phyloP scores from a whole-genome alignment of 2,329 filamentous ascomycete species.

The Thyridium curvatum region DNA sequence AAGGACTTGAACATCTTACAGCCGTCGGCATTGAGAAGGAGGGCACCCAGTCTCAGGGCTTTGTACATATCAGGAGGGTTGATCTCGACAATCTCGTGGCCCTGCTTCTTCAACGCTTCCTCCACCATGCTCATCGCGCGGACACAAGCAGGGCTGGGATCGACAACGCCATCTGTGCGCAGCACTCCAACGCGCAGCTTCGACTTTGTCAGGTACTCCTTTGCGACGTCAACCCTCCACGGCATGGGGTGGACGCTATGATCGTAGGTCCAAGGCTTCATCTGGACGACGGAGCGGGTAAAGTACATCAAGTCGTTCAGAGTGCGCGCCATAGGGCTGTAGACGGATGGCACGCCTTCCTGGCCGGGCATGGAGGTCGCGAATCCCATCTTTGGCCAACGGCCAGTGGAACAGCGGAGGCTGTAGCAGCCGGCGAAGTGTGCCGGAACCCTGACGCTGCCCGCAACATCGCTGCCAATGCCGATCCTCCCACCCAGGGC shows the following conservation, averaged over 20 bases:
- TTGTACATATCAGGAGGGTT: conserved; percentile 66
- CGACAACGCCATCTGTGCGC: conserved; percentile 74
- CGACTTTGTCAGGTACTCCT: conserved; percentile 51
- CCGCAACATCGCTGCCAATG: conserved; percentile 85
- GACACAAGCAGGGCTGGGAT: conserved; percentile 77
- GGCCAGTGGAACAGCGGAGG: conserved; percentile 77
- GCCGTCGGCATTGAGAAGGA: conserved; percentile 80
- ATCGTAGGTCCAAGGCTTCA: conserved; percentile 87
- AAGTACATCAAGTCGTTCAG: conserved; percentile 81
- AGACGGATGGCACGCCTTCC: conserved; percentile 83
- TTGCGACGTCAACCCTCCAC: conserved; percentile 61
- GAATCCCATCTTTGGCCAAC: conserved; percentile 83
- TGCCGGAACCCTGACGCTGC: conserved; percentile 79
- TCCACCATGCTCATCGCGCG: conserved; percentile 69
- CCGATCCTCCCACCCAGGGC: conserved; percentile 81
- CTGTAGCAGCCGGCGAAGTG: conserved; percentile 89
- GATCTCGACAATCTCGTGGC: conserved; percentile 65
- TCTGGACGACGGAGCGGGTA: conserved; percentile 67
- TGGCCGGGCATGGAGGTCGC: conserved; percentile 88
- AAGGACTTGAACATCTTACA: conserved; percentile 73
- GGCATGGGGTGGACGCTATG: conserved; percentile 77
- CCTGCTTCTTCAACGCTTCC: conserved; percentile 59
- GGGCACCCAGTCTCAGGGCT: conserved; percentile 68
- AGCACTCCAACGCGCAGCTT: conserved; percentile 69
- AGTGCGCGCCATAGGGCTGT: conserved; percentile 87